A percentile compares a stretch with the other conserved stretches of the same genome.
phyloP scores from a whole-genome alignment of 139 green algal species.

The Micromonas pusilla region DNA sequence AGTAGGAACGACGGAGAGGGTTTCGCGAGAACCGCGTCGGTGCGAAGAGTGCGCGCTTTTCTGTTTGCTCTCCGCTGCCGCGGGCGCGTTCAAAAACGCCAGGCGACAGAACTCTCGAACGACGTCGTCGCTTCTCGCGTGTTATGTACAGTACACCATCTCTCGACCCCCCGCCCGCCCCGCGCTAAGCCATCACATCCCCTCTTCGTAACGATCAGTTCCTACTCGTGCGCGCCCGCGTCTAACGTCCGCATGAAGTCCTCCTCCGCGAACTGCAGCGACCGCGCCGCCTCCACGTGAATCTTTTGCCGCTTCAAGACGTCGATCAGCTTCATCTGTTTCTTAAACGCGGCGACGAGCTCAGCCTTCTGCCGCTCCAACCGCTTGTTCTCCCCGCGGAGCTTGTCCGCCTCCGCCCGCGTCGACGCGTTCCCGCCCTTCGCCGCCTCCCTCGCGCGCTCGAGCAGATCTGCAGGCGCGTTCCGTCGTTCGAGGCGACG shows the following conservation, averaged over 20 bases:
- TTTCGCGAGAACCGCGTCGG: too few species aligned
- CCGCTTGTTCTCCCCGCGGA: neutral
- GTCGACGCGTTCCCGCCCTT: neutral
- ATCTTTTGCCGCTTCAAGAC: slow-evolving; percentile 73
- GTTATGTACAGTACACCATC: too few species aligned
- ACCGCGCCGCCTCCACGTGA: slow-evolving; percentile 66
- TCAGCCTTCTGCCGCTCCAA: slow-evolving; percentile 68
- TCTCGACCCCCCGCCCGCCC: too few species aligned
- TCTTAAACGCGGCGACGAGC: slow-evolving; percentile 69
- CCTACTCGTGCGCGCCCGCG: too few species aligned
- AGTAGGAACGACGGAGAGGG: too few species aligned
- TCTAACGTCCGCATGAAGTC: slow-evolving; percentile 53
- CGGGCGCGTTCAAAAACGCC: too few species aligned
- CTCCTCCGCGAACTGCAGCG: slow-evolving; percentile 67
- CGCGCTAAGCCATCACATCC: neutral
- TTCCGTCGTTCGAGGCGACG: too few species aligned
- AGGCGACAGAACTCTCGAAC: too few species aligned
- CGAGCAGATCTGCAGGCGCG: neutral
- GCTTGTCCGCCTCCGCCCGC: neutral
- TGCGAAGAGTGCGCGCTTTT: too few species aligned
- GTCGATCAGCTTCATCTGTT: slow-evolving; percentile 79
- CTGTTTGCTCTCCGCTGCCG: too few species aligned
- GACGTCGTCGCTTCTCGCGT: too few species aligned
- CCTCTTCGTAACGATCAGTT: neutral
- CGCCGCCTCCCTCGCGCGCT: neutral